A percentile compares a stretch with the other conserved stretches of the same genome.
Evolutionary conservation across 305 asterid genomes (phyloP).

Genomic region (Plantago coronopus): DNA sequence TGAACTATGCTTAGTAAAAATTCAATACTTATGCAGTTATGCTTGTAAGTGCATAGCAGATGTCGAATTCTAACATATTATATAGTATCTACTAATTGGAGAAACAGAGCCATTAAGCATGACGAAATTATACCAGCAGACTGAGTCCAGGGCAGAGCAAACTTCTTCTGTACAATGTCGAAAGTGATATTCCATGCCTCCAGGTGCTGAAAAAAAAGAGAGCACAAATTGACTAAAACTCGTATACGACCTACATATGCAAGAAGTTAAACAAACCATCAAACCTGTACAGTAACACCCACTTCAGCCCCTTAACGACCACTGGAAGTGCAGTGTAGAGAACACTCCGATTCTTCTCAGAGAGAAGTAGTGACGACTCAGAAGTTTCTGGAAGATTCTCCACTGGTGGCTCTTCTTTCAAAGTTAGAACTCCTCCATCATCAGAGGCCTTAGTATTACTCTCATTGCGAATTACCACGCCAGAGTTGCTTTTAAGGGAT

Average conservation of each 20-base stretch:
- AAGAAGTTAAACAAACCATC: slow-evolving; percentile 7
- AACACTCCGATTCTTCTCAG: slow-evolving; percentile 57
- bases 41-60: slow-evolving; percentile 1
- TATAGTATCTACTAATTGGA: neutral
- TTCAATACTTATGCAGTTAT: no score
- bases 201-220: slow-evolving; percentile 69
- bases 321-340: slow-evolving; percentile 71
- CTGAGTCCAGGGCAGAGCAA: slow-evolving; percentile 85
- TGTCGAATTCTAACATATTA: neutral
- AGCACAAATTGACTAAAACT: slow-evolving; percentile 16
- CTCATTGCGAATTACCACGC: slow-evolving; percentile 35
- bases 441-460: slow-evolving; percentile 29
- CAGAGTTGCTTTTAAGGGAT: slow-evolving; percentile 44
- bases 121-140: slow-evolving; percentile 58
- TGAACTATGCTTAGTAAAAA: no score
- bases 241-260: neutral
- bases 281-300: slow-evolving; percentile 85
- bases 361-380: slow-evolving; percentile 80
- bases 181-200: slow-evolving; percentile 93
- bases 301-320: slow-evolving; percentile 73
- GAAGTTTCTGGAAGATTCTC: slow-evolving; percentile 66
- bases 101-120: slow-evolving; percentile 7
- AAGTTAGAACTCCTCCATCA: slow-evolving; percentile 45
- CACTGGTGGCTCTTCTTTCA: slow-evolving; percentile 31
- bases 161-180: slow-evolving; percentile 88